Conservation (phyloP, 345 rosid species). For the Lepidium africanum region DNA sequence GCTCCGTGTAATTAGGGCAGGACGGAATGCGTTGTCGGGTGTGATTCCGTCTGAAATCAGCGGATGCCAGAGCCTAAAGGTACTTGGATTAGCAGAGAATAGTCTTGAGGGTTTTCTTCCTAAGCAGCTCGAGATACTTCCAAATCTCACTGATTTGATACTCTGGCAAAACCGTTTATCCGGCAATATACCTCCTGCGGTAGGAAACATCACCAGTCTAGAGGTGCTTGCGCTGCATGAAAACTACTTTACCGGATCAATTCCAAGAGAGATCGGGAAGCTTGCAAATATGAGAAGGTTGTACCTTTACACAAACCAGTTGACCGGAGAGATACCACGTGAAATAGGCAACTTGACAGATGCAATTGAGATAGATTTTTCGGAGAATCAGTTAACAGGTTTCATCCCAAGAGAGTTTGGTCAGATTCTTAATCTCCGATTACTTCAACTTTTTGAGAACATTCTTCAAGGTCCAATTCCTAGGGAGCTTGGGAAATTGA, state of each 20-base stretch:
- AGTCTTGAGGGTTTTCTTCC: conserved; percentile 65
- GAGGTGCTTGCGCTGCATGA: conserved; percentile 68
- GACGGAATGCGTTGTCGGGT: conserved; percentile 58
- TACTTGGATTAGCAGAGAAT: conserved; percentile 79
- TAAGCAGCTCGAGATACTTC: conserved; percentile 46
- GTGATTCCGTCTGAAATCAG: conserved; percentile 62
- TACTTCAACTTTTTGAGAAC: conserved; percentile 72
- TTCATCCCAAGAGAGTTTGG: conserved; percentile 54
- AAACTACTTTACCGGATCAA: conserved; percentile 49
- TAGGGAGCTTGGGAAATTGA: conserved; percentile 50
- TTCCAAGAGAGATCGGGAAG: conserved; percentile 57
- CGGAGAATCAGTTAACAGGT: conserved; percentile 63
- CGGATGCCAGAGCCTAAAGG: conserved; percentile 55
- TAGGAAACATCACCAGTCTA: conserved; percentile 55
- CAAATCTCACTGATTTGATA: conserved; percentile 50
- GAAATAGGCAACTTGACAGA: conserved; percentile 50
- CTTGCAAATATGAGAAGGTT: conserved; percentile 42
- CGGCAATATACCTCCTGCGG: conserved; percentile 52
- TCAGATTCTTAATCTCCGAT: conserved; percentile 40
- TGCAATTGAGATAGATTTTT: conserved; percentile 67
- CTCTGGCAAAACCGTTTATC: conserved; percentile 66
- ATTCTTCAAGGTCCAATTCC: conserved; percentile 58
- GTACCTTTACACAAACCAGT: conserved; percentile 58
- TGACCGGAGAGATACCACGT: conserved; percentile 65
- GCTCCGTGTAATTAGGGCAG: conserved; percentile 58